phyloP scores from a whole-genome alignment of 805 yeast genomes.

The Saccharomycopsis capsularis region DNA sequence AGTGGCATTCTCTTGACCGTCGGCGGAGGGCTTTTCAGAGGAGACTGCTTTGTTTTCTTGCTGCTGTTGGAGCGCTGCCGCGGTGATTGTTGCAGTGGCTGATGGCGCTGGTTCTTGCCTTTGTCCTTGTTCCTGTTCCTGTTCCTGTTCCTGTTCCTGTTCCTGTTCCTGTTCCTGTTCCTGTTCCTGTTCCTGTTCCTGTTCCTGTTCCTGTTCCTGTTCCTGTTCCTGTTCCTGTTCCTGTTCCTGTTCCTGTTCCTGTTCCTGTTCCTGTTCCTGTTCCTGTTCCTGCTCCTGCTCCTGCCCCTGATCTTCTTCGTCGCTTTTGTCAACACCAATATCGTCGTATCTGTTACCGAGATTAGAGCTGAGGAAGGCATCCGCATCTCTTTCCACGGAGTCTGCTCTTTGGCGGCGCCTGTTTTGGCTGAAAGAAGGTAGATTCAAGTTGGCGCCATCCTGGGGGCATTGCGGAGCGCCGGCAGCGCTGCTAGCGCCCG shows the following conservation, averaged over 20 bases:
- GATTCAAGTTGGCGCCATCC: not conserved
- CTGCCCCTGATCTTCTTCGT: conserved; percentile 2
- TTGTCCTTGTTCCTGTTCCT: no score
- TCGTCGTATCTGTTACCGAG: not conserved
- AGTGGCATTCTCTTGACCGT: not conserved
- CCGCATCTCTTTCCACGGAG: conserved; percentile 17
- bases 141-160: no score
- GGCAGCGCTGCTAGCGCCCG: not conserved
- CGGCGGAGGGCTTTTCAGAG: not conserved
- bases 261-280: not conserved
- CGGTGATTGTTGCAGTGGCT: not conserved
- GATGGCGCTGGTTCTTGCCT: no score
- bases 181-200: not conserved
- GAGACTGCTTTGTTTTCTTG: not conserved
- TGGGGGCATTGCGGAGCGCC: not conserved
- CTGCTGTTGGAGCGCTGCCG: not conserved
- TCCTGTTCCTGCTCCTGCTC: not conserved
- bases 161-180: no score
- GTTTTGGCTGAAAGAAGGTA: conserved; percentile 1
- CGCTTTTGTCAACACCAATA: conserved; percentile 1
- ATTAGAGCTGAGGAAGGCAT: conserved; percentile 1
- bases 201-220: not conserved
- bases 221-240: not conserved
- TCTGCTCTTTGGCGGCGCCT: conserved; percentile 14
- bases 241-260: not conserved